Evolutionary conservation across 768 basidiomycete species (phyloP).

Genomic region (Lentinula raphanica): DNA sequence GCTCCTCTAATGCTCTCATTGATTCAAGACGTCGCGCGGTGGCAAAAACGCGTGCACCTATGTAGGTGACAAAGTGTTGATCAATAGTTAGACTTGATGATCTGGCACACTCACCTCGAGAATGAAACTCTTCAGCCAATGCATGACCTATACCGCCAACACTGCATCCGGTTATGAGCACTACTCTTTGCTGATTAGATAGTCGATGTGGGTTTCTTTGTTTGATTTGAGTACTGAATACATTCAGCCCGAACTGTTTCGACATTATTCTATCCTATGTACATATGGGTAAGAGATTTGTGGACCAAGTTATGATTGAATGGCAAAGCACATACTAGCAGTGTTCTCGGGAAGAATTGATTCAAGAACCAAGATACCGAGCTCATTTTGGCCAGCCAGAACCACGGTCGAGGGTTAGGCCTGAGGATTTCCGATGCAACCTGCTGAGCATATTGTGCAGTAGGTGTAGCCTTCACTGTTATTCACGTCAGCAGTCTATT

Average conservation of each 20-base stretch:
- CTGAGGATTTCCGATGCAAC: constrained; percentile 16
- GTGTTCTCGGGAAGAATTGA: constrained; percentile 11
- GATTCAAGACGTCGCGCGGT: constrained; percentile 17
- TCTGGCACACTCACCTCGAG: constrained; percentile 6
- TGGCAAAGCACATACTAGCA: constrained; percentile 11
- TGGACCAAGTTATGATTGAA: background rate
- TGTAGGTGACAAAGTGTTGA: background rate
- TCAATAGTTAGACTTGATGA: too few relatives aligned
- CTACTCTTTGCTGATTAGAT: background rate
- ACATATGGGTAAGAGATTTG: too few relatives aligned
- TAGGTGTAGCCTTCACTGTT: constrained; percentile 14
- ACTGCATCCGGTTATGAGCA: constrained; percentile 13
- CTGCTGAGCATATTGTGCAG: constrained; percentile 10
- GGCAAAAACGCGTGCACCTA: constrained; percentile 25
- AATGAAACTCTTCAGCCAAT: constrained; percentile 16
- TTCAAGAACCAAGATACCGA: constrained; percentile 15
- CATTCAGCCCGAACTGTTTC: background rate
- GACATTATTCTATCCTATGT: background rate
- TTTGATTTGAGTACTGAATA: background rate
- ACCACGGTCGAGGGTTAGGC: constrained; percentile 11
- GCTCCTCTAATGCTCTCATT: constrained; percentile 14
- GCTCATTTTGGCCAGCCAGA: constrained; percentile 14
- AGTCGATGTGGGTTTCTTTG: background rate
- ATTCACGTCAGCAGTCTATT: background rate
- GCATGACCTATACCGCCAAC: constrained; percentile 20